phyloP scores from a whole-genome alignment of 176 grass and related monocot genomes.

The Aegilops speltoides region DNA sequence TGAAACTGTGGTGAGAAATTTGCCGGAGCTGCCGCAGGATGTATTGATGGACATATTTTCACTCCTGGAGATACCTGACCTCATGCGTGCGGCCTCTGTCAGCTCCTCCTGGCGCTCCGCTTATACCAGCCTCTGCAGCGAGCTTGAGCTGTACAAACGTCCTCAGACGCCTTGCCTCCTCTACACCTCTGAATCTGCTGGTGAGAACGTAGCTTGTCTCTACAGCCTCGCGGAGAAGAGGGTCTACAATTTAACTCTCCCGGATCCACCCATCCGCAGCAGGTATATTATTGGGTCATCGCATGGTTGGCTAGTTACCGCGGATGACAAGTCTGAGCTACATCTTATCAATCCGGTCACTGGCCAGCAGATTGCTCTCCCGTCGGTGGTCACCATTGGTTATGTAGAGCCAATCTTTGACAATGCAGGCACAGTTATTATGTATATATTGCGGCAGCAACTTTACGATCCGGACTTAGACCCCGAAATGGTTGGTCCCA shows the following conservation, averaged over 20 bases:
- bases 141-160: background rate
- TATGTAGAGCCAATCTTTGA: background rate
- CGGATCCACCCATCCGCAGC: no score
- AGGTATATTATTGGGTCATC: no score
- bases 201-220: no score
- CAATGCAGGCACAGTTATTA: background rate
- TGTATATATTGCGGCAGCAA: no score
- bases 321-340: background rate
- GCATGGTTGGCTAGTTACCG: no score
- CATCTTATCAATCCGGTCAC: background rate
- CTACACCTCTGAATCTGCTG: no score
- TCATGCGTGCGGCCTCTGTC: background rate
- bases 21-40: background rate
- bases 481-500: no score
- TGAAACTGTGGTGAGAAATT: background rate
- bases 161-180: background rate
- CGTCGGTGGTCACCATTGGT: background rate
- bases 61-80: background rate
- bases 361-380: background rate
- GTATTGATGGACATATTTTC: background rate
- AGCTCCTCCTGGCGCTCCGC: no score
- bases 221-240: no score
- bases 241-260: no score
- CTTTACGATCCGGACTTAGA: no score
- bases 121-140: background rate